These are phyloP conservation scores for Pinus tabuliformis DNA, from an alignment of 75 land plant genomes.

Conservation along the genomic window DNA sequence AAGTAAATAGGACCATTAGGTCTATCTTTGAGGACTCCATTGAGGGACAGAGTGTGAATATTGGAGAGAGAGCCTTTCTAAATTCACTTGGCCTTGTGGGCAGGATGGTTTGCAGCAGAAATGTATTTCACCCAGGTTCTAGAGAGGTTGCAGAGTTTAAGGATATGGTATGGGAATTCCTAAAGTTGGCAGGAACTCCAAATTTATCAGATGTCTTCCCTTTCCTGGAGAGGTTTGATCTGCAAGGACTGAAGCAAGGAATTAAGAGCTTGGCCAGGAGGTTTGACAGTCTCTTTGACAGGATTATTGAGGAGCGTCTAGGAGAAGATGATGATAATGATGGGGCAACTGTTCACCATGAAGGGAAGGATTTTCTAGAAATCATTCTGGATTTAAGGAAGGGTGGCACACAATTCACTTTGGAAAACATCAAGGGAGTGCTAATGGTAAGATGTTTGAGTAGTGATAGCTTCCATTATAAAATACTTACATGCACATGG, in stretches of 20 bases:
- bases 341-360: not conserved
- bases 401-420: not conserved
- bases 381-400: not conserved
- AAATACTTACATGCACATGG: not conserved
- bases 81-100: not conserved
- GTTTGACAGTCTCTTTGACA: not conserved
- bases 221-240: slow-evolving; percentile 5
- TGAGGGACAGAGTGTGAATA: not conserved
- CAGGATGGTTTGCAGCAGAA: not conserved
- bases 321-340: no score
- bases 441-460: not conserved
- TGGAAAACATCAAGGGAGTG: not conserved
- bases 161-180: not conserved
- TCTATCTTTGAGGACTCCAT: not conserved
- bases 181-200: not conserved
- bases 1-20: not conserved
- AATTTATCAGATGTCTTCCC: slow-evolving; percentile 3
- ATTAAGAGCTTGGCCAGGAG: not conserved
- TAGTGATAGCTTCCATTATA: not conserved
- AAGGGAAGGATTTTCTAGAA: slow-evolving; percentile 4
- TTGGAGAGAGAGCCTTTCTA: not conserved
- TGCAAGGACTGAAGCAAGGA: not conserved
- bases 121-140: not conserved
- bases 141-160: slow-evolving; percentile 4
- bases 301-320: not conserved